phyloP scores from a whole-genome alignment of 2,329 filamentous ascomycete species.

The Fusarium falciforme region DNA sequence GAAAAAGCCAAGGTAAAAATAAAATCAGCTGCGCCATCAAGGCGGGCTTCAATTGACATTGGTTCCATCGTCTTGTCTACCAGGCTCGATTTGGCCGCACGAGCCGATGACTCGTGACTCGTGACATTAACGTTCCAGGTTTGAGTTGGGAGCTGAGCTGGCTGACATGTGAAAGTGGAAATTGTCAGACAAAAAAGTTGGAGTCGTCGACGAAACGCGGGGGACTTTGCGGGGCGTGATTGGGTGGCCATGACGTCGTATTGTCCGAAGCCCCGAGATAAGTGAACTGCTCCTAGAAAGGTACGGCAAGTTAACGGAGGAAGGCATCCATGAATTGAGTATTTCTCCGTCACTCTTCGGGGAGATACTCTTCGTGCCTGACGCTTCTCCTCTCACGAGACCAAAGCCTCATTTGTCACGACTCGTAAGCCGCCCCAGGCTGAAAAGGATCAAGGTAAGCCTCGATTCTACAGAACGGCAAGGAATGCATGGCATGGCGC shows the following conservation, averaged over 20 bases:
- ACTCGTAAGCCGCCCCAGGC: neutral
- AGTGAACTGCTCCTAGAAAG: conserved; percentile 1
- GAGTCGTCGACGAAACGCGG: conserved; percentile 26
- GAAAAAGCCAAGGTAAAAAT: neutral
- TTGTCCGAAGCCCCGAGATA: neutral
- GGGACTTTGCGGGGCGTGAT: conserved; percentile 8
- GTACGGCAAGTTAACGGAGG: neutral
- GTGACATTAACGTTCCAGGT: conserved; percentile 25
- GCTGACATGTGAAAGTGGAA: conserved; percentile 44
- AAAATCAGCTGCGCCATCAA: neutral
- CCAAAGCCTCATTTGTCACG: conserved; percentile 15
- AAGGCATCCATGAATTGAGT: neutral
- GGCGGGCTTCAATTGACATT: conserved; percentile 6
- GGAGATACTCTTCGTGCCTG: neutral
- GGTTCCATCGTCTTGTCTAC: neutral
- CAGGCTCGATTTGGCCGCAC: conserved; percentile 33
- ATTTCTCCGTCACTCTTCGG: neutral
- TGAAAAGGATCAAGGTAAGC: neutral
- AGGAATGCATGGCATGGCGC: conserved; percentile 17
- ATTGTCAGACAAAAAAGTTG: conserved; percentile 15
- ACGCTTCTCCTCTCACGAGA: conserved; percentile 2
- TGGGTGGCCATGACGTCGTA: conserved; percentile 27
- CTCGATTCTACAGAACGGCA: neutral
- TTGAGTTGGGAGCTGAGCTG: neutral
- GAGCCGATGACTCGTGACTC: conserved; percentile 41